These are phyloP conservation scores for Calonectria pseudoreteaudii DNA, from an alignment of 2,329 filamentous ascomycete genomes.

Conservation along the genomic window DNA sequence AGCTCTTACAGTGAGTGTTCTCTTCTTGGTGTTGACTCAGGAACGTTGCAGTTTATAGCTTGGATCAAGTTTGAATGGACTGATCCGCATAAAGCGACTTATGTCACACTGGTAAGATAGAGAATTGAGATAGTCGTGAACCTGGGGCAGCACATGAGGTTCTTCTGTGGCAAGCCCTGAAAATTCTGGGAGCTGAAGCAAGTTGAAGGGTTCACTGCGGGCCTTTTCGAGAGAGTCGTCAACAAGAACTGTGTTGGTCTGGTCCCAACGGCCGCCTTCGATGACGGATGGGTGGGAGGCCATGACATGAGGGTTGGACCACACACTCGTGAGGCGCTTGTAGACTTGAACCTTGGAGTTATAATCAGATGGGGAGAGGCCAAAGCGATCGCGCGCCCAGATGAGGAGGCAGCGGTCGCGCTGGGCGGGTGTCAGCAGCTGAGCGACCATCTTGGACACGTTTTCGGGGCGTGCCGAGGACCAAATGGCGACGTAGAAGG, in stretches of 20 bases:
- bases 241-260: slow-evolving; percentile 88
- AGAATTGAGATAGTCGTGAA: slow-evolving; percentile 71
- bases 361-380: slow-evolving; percentile 74
- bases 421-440: slow-evolving; percentile 70
- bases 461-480: slow-evolving; percentile 84
- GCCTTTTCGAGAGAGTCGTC: slow-evolving; percentile 89
- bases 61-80: slow-evolving; percentile 60
- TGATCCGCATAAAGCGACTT: slow-evolving; percentile 67
- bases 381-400: slow-evolving; percentile 84
- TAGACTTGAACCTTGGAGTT: slow-evolving; percentile 83
- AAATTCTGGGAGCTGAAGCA: slow-evolving; percentile 86
- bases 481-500: slow-evolving; percentile 89
- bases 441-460: slow-evolving; percentile 74
- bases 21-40: neutral
- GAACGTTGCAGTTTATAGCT: slow-evolving; percentile 35
- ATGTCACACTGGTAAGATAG: slow-evolving; percentile 69
- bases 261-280: slow-evolving; percentile 71
- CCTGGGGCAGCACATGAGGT: slow-evolving; percentile 63
- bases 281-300: slow-evolving; percentile 57
- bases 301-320: slow-evolving; percentile 65
- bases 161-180: slow-evolving; percentile 56
- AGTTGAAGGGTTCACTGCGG: slow-evolving; percentile 83
- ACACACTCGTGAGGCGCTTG: slow-evolving; percentile 83
- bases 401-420: slow-evolving; percentile 70
- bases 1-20: neutral